Conservation (phyloP, 2,329 filamentous ascomycete species). For the Rhexocercosporidium sp. region DNA sequence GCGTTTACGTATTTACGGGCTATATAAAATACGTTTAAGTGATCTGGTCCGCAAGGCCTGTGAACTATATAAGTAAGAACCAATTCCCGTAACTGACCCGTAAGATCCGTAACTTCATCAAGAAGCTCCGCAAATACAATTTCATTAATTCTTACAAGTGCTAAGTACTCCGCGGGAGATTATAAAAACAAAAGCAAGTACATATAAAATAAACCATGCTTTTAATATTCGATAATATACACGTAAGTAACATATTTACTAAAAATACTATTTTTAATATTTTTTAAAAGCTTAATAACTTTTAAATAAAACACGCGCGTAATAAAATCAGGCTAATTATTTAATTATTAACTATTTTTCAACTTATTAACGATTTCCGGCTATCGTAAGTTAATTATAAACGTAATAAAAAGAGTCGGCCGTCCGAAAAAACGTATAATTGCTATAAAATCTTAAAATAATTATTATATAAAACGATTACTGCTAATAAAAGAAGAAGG, state of each 20-base stretch:
- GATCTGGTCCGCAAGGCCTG: not conserved
- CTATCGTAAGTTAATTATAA: not conserved
- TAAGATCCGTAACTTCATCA: not conserved
- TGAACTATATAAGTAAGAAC: not conserved
- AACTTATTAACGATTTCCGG: not conserved
- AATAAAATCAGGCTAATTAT: not conserved
- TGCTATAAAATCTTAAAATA: not conserved
- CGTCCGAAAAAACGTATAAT: not conserved
- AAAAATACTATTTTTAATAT: not conserved
- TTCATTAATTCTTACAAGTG: not conserved
- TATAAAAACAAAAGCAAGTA: not conserved
- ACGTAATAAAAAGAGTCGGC: not conserved
- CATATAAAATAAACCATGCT: not conserved
- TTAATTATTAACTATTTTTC: not conserved
- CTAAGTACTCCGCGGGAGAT: not conserved
- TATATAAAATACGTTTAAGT: not conserved
- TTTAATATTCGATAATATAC: not conserved
- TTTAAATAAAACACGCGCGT: not conserved
- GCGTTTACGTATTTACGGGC: not conserved
- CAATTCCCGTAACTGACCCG: not conserved
- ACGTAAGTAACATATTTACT: not conserved
- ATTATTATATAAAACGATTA: not conserved
- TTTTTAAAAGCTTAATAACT: not conserved
- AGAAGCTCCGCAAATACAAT: not conserved
- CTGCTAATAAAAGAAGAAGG: not conserved